Evolutionary conservation across 208 protist genomes (phyloP), one percentile per base, ranked within the genome.

Genomic region (Leishmania lainsoni): DNA sequence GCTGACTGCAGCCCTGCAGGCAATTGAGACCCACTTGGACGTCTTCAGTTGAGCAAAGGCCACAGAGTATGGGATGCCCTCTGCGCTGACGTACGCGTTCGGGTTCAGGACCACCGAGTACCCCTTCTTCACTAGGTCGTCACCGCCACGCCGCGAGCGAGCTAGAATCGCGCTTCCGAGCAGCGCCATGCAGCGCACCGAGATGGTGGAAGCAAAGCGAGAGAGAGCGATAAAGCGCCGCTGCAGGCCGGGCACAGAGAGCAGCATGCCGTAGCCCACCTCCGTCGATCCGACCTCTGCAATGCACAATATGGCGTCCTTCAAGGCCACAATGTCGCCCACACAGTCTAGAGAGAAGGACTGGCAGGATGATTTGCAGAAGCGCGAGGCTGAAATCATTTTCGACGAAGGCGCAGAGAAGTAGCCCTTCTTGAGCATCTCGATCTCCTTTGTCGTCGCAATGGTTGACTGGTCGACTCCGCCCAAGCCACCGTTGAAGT

Each of bases 41-140:
- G 88, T 83, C 61, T 90, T 87, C 61, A 89, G 80, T 83, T 96
- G 88, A 1, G 92, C 91, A 81, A 95, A 94, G 54, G 91, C 85
- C 26, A 98, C 94, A 45, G 93, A 87, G 78, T 96, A 98, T n/a
- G 93, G 92, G 22, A 96, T 88, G 49, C 94, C 94, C 39, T 93
- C 91, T 12, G 86, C 88, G 73, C 94, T 96, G n/a, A 91, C 90
- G 87, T 98, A 98, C 73, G 93, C 94, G 76, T 91, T 94, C 32
- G 87, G 83, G 81, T 93, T 94, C 73, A 88, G 76, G 35, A 94
- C 48, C 5, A 96, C 88, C 49, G 80, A 77, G 85, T 90, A 90
- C 22, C 89, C 90, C 49, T 83, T 79, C 56, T 81, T 82, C 48
- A 68, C 39, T 54, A 96, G 69, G 56, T 89, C 87, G 45, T 86